These are phyloP conservation scores for Auriscalpium vulgare DNA, from an alignment of 768 basidiomycete genomes.

Conservation along the genomic window DNA sequence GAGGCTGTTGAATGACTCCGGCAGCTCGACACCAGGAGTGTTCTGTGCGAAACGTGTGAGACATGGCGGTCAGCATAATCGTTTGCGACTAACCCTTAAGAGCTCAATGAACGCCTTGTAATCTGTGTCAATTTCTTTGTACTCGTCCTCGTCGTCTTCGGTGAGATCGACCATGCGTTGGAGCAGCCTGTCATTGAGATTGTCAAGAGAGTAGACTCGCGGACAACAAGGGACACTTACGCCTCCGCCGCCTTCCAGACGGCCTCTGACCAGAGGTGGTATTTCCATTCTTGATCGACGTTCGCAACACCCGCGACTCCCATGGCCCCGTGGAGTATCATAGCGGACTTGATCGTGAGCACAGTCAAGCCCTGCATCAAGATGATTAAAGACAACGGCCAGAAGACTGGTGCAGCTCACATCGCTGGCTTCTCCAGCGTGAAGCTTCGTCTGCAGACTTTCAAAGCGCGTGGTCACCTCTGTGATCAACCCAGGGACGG, in stretches of 20 bases:
- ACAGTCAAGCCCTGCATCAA: neutral
- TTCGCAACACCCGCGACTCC: neutral
- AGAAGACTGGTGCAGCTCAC: neutral
- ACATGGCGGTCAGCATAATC: neutral
- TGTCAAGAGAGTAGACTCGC: neutral
- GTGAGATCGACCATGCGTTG: neutral
- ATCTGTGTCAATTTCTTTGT: neutral
- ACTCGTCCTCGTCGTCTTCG: neutral
- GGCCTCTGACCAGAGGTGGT: slow-evolving; percentile 5
- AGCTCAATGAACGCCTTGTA: slow-evolving; percentile 1
- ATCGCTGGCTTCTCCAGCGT: neutral
- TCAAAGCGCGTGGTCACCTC: neutral
- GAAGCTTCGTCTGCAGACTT: neutral
- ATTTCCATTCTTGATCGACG: neutral
- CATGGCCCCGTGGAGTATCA: slow-evolving; percentile 7
- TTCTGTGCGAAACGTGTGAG: neutral
- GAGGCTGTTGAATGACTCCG: neutral
- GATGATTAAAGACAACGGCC: neutral
- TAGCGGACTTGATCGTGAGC: slow-evolving; percentile 5
- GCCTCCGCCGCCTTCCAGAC: slow-evolving; percentile 3
- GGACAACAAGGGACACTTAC: neutral
- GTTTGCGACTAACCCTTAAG: neutral
- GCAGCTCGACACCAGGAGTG: neutral
- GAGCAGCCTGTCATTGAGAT: neutral
- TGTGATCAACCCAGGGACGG: neutral